Evolutionary conservation across 2,329 filamentous ascomycete species (phyloP).

Genomic region (Venturiaceae sp.): DNA sequence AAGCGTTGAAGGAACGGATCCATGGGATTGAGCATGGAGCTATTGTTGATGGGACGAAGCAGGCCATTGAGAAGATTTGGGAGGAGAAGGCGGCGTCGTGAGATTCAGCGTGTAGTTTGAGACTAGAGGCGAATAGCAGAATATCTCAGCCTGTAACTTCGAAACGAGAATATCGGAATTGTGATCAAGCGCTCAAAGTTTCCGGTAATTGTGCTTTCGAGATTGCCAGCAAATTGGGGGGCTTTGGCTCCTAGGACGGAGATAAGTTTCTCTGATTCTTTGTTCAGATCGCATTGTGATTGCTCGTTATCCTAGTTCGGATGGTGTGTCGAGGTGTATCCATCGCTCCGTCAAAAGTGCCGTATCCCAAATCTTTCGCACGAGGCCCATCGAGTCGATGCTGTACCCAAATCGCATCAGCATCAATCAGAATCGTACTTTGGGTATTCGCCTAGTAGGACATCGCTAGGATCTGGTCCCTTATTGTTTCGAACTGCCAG

Average conservation of each 20-base stretch:
- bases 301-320: background rate
- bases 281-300: too few species aligned
- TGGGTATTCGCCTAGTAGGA: constrained; percentile 61
- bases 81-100: constrained; percentile 14
- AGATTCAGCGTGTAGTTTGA: background rate
- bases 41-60: constrained; percentile 64
- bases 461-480: constrained; percentile 54
- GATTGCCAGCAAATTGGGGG: too few species aligned
- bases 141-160: background rate
- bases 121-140: background rate
- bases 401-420: background rate
- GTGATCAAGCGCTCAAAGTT: background rate
- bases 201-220: background rate
- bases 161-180: background rate
- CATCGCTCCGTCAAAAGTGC: background rate
- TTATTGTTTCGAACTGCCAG: constrained; percentile 41
- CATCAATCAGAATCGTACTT: constrained; percentile 42
- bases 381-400: background rate
- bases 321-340: background rate
- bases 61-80: constrained; percentile 33
- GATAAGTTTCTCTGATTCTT: too few species aligned
- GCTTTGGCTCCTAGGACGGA: background rate
- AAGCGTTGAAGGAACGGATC: constrained; percentile 60
- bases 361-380: background rate
- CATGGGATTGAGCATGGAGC: constrained; percentile 67